Conservation (phyloP, 148 eudicot genomes). For the Limonium bicolor region DNA sequence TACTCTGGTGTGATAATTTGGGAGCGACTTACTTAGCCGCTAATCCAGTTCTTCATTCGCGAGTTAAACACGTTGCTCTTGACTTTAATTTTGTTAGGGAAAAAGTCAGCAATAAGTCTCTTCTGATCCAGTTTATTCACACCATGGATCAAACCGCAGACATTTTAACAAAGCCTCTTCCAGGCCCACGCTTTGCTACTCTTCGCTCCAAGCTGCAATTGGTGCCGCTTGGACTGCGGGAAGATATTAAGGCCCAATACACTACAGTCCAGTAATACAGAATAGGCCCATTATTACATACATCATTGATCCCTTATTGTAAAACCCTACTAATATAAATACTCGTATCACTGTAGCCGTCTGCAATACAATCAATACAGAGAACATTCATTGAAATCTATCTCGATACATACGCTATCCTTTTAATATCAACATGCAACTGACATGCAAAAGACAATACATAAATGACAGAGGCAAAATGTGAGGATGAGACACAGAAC, state of each 20-base stretch:
- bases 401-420: no score
- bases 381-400: no score
- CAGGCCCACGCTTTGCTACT: neutral
- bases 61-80: neutral
- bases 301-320: no score
- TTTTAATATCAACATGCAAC: no score
- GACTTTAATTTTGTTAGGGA: constrained; percentile 4
- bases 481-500: no score
- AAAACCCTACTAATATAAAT: no score
- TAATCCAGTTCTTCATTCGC: constrained; percentile 1
- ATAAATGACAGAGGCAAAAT: no score
- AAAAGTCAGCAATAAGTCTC: neutral
- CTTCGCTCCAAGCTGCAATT: neutral
- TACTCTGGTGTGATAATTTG: neutral
- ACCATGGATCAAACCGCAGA: neutral
- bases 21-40: neutral
- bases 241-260: neutral
- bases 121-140: neutral
- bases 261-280: neutral
- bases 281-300: no score
- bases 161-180: neutral
- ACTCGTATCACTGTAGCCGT: no score
- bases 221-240: neutral
- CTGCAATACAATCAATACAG: no score
- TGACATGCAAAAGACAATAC: no score